These are phyloP conservation scores for Harrya chromipes DNA, from an alignment of 768 basidiomycete species.

Conservation along the genomic window DNA sequence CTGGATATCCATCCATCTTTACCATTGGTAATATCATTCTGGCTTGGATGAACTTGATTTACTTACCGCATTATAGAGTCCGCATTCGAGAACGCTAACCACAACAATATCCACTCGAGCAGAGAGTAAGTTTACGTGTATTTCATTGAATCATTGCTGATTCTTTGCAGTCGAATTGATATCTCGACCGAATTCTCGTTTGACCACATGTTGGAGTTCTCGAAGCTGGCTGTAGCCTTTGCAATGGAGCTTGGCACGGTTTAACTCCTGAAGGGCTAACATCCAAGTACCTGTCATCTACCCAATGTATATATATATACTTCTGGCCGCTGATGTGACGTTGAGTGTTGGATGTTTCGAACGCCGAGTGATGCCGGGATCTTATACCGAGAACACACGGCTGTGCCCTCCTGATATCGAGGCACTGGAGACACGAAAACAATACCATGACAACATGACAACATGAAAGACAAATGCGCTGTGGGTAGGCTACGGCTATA, in stretches of 20 bases:
- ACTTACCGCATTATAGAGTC: slow-evolving; percentile 43
- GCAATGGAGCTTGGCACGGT: slow-evolving; percentile 68
- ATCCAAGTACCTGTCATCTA: not conserved
- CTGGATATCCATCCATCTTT: slow-evolving; percentile 82
- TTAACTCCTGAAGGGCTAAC: not conserved
- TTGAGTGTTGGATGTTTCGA: not conserved
- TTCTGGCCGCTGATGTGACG: not conserved
- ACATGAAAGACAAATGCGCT: not conserved
- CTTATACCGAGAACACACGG: too few relatives aligned
- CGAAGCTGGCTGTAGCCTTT: slow-evolving; percentile 78
- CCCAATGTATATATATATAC: not conserved
- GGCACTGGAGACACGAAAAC: not conserved
- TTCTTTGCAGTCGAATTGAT: slow-evolving; percentile 64
- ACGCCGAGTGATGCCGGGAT: too few relatives aligned
- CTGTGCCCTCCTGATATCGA: too few relatives aligned
- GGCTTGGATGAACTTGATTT: not conserved
- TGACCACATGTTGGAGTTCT: slow-evolving; percentile 84
- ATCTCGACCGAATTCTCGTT: slow-evolving; percentile 89
- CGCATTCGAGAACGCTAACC: slow-evolving; percentile 71
- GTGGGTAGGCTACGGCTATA: not conserved
- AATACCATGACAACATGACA: not conserved
- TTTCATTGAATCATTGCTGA: slow-evolving; percentile 37
- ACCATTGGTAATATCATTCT: slow-evolving; percentile 50
- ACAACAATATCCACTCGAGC: slow-evolving; percentile 69
- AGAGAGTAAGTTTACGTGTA: slow-evolving; percentile 62